Percentiles rank a stretch among this genome's conserved stretches.
These are phyloP conservation scores for Trametes coccinea DNA, from an alignment of 768 basidiomycete species.

Conservation along the genomic window DNA sequence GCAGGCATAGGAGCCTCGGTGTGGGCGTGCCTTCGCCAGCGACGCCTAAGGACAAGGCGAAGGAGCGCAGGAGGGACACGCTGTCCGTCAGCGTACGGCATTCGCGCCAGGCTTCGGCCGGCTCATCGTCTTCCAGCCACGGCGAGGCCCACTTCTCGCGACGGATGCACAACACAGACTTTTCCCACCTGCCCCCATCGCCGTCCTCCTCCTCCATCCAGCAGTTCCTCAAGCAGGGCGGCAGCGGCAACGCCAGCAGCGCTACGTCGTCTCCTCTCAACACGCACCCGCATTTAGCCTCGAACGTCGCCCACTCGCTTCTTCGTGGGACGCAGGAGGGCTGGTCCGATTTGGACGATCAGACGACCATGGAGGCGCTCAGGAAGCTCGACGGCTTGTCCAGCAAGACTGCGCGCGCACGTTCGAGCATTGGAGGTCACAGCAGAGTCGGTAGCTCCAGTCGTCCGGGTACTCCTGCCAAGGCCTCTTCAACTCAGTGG, in stretches of 20 bases:
- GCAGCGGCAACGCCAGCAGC: slow-evolving; percentile 37
- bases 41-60: slow-evolving; percentile 46
- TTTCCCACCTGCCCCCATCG: slow-evolving; percentile 88
- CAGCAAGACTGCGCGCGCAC: slow-evolving; percentile 72
- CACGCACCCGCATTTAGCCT: slow-evolving; percentile 47
- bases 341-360: slow-evolving; percentile 86
- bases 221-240: slow-evolving; percentile 67
- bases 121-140: slow-evolving; percentile 65
- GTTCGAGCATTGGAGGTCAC: slow-evolving; percentile 62
- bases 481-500: slow-evolving; percentile 64
- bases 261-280: slow-evolving; percentile 39
- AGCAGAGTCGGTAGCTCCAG: slow-evolving; percentile 54
- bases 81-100: slow-evolving; percentile 42
- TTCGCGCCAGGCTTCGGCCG: slow-evolving; percentile 64
- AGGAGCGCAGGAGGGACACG: slow-evolving; percentile 39
- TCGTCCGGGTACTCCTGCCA: slow-evolving; percentile 69
- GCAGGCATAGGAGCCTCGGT: slow-evolving; percentile 75
- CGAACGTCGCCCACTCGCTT: slow-evolving; percentile 81
- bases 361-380: slow-evolving; percentile 86
- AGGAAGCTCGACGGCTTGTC: slow-evolving; percentile 90
- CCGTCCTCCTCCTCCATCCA: slow-evolving; percentile 90
- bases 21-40: slow-evolving; percentile 44
- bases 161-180: slow-evolving; percentile 71
- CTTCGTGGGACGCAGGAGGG: slow-evolving; percentile 88
- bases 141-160: slow-evolving; percentile 51